These are phyloP conservation scores for Panaeolus cyanescens DNA, from an alignment of 768 basidiomycete genomes.

Conservation along the genomic window DNA sequence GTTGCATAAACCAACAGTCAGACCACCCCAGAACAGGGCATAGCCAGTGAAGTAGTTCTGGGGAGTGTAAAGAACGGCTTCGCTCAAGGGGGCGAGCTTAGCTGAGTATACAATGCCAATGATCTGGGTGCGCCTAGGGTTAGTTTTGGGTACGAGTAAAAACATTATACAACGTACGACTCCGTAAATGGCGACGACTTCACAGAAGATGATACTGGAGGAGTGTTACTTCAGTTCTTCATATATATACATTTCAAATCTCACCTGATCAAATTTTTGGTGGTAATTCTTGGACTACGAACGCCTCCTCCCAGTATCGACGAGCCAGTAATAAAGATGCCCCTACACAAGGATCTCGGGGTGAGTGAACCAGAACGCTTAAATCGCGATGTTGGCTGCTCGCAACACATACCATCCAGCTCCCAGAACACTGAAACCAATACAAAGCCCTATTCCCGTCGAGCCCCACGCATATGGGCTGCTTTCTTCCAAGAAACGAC, in stretches of 20 bases:
- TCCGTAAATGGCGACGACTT: conserved; percentile 98
- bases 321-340: conserved; percentile 96
- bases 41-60: conserved; percentile 95
- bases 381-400: neutral
- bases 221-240: neutral
- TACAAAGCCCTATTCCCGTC: conserved; percentile 88
- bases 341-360: conserved; percentile 56
- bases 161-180: conserved; percentile 56
- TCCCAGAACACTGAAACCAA: conserved; percentile 90
- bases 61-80: conserved; percentile 73
- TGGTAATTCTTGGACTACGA: conserved; percentile 88
- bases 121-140: conserved; percentile 50
- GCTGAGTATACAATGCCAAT: conserved; percentile 96
- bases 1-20: conserved; percentile 94
- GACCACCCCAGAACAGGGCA: conserved; percentile 95
- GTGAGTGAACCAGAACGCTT: neutral
- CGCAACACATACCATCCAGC: conserved; percentile 83
- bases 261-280: conserved; percentile 97
- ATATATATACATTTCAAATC: conserved; percentile 13
- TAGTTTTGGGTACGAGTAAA: conserved; percentile 1
- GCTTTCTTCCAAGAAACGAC: conserved; percentile 90
- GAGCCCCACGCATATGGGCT: conserved; percentile 94
- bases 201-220: conserved; percentile 95
- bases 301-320: conserved; percentile 97
- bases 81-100: conserved; percentile 66